A percentile compares a stretch with the other conserved stretches of the same genome.
phyloP scores from a whole-genome alignment of 2,329 filamentous ascomycete genomes.

The Xylaria sp. region DNA sequence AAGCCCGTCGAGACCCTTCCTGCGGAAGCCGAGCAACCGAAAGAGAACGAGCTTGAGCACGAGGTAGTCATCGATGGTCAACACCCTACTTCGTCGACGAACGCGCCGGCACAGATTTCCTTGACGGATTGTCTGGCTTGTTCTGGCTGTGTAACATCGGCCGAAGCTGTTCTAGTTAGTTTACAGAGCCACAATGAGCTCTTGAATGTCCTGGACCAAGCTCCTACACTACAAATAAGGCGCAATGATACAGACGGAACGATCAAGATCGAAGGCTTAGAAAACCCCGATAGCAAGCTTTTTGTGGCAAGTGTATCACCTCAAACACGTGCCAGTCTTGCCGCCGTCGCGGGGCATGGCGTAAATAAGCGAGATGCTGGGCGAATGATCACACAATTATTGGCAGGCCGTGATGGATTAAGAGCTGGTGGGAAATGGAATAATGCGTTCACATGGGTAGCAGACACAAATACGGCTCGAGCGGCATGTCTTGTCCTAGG shows the following conservation, averaged over 20 bases:
- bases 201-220: slow-evolving; percentile 79
- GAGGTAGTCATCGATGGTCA: slow-evolving; percentile 94
- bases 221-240: slow-evolving; percentile 58
- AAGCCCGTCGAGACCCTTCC: slow-evolving; percentile 96
- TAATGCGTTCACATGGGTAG: slow-evolving; percentile 86
- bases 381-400: slow-evolving; percentile 82
- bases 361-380: slow-evolving; percentile 79
- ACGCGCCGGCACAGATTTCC: slow-evolving; percentile 87
- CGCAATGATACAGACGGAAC: slow-evolving; percentile 48
- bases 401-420: slow-evolving; percentile 77
- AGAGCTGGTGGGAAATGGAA: slow-evolving; percentile 75
- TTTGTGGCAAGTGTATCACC: slow-evolving; percentile 95
- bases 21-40: slow-evolving; percentile 49
- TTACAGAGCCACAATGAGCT: slow-evolving; percentile 95
- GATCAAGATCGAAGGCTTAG: slow-evolving; percentile 61
- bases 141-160: slow-evolving; percentile 96
- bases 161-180: slow-evolving; percentile 95
- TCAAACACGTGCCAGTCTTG: slow-evolving; percentile 88
- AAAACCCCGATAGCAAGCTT: slow-evolving; percentile 73
- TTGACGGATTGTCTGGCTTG: slow-evolving; percentile 97
- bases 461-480: slow-evolving; percentile 87
- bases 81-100: slow-evolving; percentile 59
- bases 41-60: slow-evolving; percentile 63
- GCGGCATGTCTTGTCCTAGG: slow-evolving; percentile 85
- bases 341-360: slow-evolving; percentile 80